Conservation (phyloP, 768 basidiomycete genomes). For the Hydnomerulius pinastri region DNA sequence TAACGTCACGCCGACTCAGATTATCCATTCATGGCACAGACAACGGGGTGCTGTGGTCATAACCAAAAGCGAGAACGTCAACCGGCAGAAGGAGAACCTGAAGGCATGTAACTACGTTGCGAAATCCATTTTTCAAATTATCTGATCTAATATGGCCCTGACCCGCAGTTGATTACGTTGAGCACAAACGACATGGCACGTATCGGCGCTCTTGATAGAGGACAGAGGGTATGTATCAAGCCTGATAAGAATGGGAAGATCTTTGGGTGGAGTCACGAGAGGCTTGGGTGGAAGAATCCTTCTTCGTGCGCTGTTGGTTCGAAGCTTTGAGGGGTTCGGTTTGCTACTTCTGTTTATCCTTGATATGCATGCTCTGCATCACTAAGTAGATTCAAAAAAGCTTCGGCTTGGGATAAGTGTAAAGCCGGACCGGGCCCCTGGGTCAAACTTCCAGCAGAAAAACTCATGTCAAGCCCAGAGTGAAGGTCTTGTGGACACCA, state of each 20-base stretch:
- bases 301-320: neutral
- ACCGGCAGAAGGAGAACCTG: slow-evolving; percentile 52
- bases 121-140: neutral
- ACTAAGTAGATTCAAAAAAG: neutral
- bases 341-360: neutral
- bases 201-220: slow-evolving; percentile 35
- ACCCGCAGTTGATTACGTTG: slow-evolving; percentile 32
- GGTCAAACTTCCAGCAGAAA: too few relatives aligned
- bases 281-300: slow-evolving; percentile 43
- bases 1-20: slow-evolving; percentile 50
- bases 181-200: slow-evolving; percentile 31
- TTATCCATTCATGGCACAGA: slow-evolving; percentile 59
- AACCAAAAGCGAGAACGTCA: slow-evolving; percentile 54
- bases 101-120: slow-evolving; percentile 34
- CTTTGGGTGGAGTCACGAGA: slow-evolving; percentile 48
- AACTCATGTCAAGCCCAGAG: too few relatives aligned
- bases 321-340: neutral
- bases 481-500: too few relatives aligned
- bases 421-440: neutral
- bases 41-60: slow-evolving; percentile 55
- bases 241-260: slow-evolving; percentile 30
- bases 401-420: neutral
- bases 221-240: slow-evolving; percentile 34
- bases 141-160: neutral
- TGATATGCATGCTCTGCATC: neutral